Evolutionary conservation across 495 filamentous ascomycete genomes (phyloP), one percentile per base, ranked within the genome.

Genomic region (Hyphodiscus hymeniophilus): DNA sequence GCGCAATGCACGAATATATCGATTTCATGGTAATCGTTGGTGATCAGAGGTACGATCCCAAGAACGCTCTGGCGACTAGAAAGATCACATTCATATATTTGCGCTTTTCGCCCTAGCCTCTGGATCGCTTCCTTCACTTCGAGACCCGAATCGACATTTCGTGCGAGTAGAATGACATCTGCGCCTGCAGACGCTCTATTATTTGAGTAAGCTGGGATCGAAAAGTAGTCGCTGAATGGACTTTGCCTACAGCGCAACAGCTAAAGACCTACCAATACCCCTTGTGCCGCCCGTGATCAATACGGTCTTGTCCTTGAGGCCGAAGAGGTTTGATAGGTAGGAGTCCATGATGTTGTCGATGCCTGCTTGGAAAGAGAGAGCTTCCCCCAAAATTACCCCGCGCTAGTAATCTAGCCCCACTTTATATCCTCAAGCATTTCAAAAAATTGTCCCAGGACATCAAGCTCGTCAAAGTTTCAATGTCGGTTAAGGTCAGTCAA

Each of bases 241-340:
- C 8, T 6, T 28, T 5, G 5, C 34, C 6, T 47, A 47, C 12
- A 88, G 63, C 4, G 80, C 87, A 47, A 92, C 60, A 35, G 84
- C 83, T 70, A 94, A 90, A 8, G 84, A 74, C 57, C 84, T 77
- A 16, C 89, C 89, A 41, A 95, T 92, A 13, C 89, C 89, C 42
- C 89, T 71, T 15, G 87, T 89, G 34, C 85, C 86, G 21, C 89
- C 89, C 0, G 89, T 94, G 33, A 94, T 71, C 39, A 94, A 66
- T 32, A 89, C 89, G 6, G 83, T 92, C 60, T 86, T 76, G 48
- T 76, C 78, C 32, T 65, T 58, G 48, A 79, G 69, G 35, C 73
- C 68, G 55, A 79, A 80, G 43, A 75, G 57, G 42, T 46, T 24
- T 10, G 48, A 26, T 30, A 46, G 16, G 18, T 42, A 47, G 5